Conservation (phyloP, 1,284 basidiomycete genomes). For the Leccinum laetum region DNA sequence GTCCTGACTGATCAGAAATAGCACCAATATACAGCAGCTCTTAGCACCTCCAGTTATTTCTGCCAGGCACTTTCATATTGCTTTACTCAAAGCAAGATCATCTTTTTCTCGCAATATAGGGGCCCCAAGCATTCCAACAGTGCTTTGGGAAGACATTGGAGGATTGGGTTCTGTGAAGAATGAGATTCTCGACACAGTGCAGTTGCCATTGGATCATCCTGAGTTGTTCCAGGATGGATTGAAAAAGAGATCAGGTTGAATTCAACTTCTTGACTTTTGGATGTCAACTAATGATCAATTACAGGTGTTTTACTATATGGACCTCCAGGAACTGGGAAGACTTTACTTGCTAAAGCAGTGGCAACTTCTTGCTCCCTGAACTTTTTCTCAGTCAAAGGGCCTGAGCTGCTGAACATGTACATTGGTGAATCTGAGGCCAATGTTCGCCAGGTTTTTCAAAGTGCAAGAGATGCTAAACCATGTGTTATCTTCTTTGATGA, state of each 20-base stretch:
- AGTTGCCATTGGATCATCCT: slow-evolving; percentile 92
- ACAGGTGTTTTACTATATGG: slow-evolving; percentile 89
- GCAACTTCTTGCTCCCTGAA: slow-evolving; percentile 92
- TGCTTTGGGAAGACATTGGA: slow-evolving; percentile 98
- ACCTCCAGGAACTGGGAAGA: slow-evolving; percentile 97
- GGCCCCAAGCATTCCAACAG: slow-evolving; percentile 95
- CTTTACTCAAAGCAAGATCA: slow-evolving; percentile 75
- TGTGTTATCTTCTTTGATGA: slow-evolving; percentile 99
- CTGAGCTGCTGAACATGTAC: slow-evolving; percentile 97
- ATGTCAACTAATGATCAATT: background rate
- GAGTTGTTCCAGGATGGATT: slow-evolving; percentile 92
- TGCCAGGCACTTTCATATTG: slow-evolving; percentile 70
- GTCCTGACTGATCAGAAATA: slow-evolving; percentile 1
- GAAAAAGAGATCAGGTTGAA: slow-evolving; percentile 90
- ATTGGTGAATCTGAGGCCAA: slow-evolving; percentile 99
- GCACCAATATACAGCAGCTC: slow-evolving; percentile 5
- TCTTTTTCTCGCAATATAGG: slow-evolving; percentile 94
- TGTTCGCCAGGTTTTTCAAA: slow-evolving; percentile 90
- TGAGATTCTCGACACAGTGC: slow-evolving; percentile 97
- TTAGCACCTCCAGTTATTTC: slow-evolving; percentile 14
- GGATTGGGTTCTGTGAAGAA: slow-evolving; percentile 88
- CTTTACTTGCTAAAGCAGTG: slow-evolving; percentile 91
- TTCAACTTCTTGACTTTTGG: background rate
- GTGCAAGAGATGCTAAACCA: slow-evolving; percentile 86
- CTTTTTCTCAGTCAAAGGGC: slow-evolving; percentile 97